phyloP scores from a whole-genome alignment of 805 yeast species.

The Spathaspora hagerdaliae region DNA sequence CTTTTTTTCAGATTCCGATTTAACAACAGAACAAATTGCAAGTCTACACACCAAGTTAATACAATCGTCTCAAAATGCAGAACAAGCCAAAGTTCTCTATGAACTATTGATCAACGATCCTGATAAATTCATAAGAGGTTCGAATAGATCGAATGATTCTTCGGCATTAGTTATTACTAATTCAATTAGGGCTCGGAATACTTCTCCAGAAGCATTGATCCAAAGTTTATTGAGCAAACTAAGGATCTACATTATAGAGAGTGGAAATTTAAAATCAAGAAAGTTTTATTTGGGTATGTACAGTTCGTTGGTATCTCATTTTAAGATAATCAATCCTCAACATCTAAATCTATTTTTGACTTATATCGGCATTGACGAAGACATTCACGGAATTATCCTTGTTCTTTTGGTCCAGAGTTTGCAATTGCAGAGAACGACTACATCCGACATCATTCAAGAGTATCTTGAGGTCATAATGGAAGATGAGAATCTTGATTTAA shows the following conservation, averaged over 20 bases:
- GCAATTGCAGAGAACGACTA: conserved; percentile 11
- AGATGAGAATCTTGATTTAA: conserved; percentile 3
- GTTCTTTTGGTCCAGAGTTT: conserved; percentile 19
- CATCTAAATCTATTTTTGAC: conserved; percentile 19
- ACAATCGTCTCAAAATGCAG: conserved; percentile 9
- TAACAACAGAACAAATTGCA: background rate
- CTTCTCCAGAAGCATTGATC: conserved; percentile 1
- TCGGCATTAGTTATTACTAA: conserved; percentile 7
- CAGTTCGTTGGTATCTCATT: conserved; percentile 16
- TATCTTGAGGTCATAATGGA: conserved; percentile 20
- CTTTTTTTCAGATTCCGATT: background rate
- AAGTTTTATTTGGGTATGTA: conserved; percentile 15
- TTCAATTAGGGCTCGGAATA: conserved; percentile 1
- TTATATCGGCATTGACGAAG: conserved; percentile 9
- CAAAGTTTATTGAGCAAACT: conserved; percentile 4
- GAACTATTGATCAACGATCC: conserved; percentile 15
- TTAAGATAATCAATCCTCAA: conserved; percentile 12
- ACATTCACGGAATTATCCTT: conserved; percentile 14
- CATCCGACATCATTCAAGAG: conserved; percentile 14
- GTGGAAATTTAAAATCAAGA: background rate
- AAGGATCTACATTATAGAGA: conserved; percentile 1
- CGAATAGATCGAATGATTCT: conserved; percentile 12
- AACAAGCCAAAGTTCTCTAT: conserved; percentile 8
- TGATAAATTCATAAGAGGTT: conserved; percentile 11
- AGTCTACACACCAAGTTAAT: background rate